Conservation (phyloP, 768 basidiomycete species). For the Leccinum imitatum region DNA sequence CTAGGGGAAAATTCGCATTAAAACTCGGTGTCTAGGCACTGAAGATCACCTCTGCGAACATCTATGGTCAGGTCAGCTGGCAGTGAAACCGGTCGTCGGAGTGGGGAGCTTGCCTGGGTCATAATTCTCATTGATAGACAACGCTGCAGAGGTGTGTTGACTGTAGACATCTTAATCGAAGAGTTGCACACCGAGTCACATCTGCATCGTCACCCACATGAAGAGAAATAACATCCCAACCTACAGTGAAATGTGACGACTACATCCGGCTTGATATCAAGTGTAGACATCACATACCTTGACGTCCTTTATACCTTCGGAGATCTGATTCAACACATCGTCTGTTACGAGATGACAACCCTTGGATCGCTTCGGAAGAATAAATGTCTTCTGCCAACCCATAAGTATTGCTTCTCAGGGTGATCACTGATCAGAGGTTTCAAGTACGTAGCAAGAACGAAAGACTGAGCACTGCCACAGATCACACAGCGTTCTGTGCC, state of each 20-base stretch:
- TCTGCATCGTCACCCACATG: constrained; percentile 51
- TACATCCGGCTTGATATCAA: background rate
- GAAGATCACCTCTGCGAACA: constrained; percentile 42
- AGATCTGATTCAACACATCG: constrained; percentile 65
- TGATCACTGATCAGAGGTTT: background rate
- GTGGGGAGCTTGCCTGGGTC: constrained; percentile 57
- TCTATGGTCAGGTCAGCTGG: constrained; percentile 29
- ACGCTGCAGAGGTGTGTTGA: constrained; percentile 75
- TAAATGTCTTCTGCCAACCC: constrained; percentile 91
- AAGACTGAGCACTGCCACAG: background rate
- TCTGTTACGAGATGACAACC: constrained; percentile 87
- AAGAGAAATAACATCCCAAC: constrained; percentile 88
- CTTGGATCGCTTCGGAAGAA: constrained; percentile 48
- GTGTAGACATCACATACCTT: constrained; percentile 44
- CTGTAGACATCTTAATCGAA: constrained; percentile 38
- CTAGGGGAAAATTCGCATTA: constrained; percentile 41
- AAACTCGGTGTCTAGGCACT: background rate
- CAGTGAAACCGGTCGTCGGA: background rate
- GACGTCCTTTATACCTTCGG: constrained; percentile 64
- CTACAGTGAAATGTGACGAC: constrained; percentile 35
- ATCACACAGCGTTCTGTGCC: background rate
- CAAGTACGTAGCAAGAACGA: background rate
- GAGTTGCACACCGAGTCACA: background rate
- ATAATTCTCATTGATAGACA: constrained; percentile 88
- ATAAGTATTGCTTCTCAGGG: constrained; percentile 38